phyloP scores from a whole-genome alignment of 371 early-diverging fungal species.

The Mortierella sp. region DNA sequence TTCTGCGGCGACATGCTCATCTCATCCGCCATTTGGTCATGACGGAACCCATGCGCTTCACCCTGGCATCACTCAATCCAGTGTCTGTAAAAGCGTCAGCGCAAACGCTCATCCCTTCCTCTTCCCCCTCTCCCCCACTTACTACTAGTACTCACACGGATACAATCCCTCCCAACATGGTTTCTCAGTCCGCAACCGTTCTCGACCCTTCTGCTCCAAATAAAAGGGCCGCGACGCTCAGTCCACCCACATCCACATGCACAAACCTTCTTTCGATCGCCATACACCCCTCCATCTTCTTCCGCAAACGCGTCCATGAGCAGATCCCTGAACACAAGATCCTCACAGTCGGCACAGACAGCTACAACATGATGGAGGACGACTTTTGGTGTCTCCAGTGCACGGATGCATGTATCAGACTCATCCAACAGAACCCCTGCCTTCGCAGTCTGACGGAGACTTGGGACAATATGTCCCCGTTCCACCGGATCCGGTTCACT shows the following conservation, averaged over 20 bases:
- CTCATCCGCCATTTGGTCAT: slow-evolving; percentile 27
- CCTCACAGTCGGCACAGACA: slow-evolving; percentile 20
- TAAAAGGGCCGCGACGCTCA: background rate
- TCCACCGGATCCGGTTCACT: slow-evolving; percentile 27
- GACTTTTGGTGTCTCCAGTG: slow-evolving; percentile 45
- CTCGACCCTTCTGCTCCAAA: background rate
- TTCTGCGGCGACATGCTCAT: slow-evolving; percentile 21
- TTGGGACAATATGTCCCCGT: slow-evolving; percentile 38
- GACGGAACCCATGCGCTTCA: slow-evolving; percentile 35
- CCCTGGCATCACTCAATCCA: slow-evolving; percentile 7
- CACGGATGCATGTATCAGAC: slow-evolving; percentile 28
- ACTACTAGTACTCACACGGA: background rate
- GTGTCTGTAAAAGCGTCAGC: background rate
- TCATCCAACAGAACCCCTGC: slow-evolving; percentile 20
- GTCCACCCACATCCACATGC: background rate
- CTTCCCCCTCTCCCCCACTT: background rate
- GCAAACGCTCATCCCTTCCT: background rate
- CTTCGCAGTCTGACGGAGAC: slow-evolving; percentile 25
- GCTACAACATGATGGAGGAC: slow-evolving; percentile 24
- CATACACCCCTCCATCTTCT: slow-evolving; percentile 29
- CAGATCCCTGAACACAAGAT: slow-evolving; percentile 22
- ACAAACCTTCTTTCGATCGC: slow-evolving; percentile 30
- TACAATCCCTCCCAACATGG: too few relatives aligned
- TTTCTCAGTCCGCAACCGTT: too few relatives aligned
- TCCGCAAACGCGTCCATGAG: slow-evolving; percentile 37